A percentile compares a stretch with the other conserved stretches of the same genome.
Conservation (phyloP, 495 filamentous ascomycete species). For the Podospora comata region DNA sequence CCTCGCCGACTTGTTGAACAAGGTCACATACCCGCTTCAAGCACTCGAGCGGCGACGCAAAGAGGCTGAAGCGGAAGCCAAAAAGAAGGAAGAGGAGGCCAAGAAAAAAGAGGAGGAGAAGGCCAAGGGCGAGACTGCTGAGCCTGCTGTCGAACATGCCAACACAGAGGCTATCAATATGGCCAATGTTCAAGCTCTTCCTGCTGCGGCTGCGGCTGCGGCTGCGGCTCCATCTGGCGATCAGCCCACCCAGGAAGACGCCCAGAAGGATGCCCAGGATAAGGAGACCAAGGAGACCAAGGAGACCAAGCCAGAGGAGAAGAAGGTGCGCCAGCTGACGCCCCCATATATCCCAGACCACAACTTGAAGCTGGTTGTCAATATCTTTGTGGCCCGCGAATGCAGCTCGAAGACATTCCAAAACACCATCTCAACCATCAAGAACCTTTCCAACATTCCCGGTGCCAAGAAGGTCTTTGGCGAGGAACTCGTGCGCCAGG, state of each 20-base stretch:
- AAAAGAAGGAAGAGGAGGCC: slow-evolving; percentile 48
- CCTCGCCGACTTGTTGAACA: slow-evolving; percentile 78
- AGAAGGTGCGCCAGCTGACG: slow-evolving; percentile 68
- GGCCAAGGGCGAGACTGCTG: slow-evolving; percentile 25
- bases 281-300: slow-evolving; percentile 47
- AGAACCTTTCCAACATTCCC: slow-evolving; percentile 90
- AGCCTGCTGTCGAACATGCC: slow-evolving; percentile 23
- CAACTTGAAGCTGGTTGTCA: slow-evolving; percentile 88
- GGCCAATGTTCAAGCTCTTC: slow-evolving; percentile 25
- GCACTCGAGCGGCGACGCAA: slow-evolving; percentile 81
- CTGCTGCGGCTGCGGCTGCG: slow-evolving; percentile 20
- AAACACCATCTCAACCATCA: slow-evolving; percentile 94
- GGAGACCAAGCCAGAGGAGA: slow-evolving; percentile 58
- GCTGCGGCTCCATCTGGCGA: slow-evolving; percentile 21
- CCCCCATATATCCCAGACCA: slow-evolving; percentile 86
- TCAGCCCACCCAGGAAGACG: slow-evolving; percentile 28
- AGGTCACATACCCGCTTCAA: slow-evolving; percentile 82
- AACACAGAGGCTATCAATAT: slow-evolving; percentile 14
- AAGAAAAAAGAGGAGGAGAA: slow-evolving; percentile 28
- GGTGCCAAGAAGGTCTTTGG: slow-evolving; percentile 89
- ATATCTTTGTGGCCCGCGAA: slow-evolving; percentile 91
- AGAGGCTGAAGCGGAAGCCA: slow-evolving; percentile 57
- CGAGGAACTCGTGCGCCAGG: slow-evolving; percentile 80
- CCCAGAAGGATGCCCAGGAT: slow-evolving; percentile 38
- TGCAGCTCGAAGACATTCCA: slow-evolving; percentile 96